Percentiles rank a stretch among this genome's conserved stretches.
Evolutionary conservation across 1,284 basidiomycete genomes (phyloP).

Genomic region (Termitomyces sp.): DNA sequence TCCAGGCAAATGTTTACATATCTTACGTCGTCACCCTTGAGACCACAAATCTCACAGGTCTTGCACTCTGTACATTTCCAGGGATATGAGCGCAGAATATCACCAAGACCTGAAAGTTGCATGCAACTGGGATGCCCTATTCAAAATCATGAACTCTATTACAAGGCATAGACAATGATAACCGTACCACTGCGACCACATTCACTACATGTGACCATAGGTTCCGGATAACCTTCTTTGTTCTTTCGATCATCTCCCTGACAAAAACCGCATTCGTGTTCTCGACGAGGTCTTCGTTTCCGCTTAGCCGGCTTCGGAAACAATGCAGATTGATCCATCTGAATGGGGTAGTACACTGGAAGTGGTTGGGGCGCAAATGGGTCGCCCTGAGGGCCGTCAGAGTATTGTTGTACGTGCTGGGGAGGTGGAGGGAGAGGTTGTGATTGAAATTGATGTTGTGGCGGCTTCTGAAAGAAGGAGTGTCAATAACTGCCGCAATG

Average conservation of each 20-base stretch:
- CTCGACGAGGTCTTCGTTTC: slow-evolving; percentile 48
- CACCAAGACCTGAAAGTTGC: slow-evolving; percentile 47
- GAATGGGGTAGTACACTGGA: slow-evolving; percentile 45
- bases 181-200: slow-evolving; percentile 50
- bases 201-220: slow-evolving; percentile 66
- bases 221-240: slow-evolving; percentile 49
- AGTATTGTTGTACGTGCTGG: slow-evolving; percentile 43
- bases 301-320: slow-evolving; percentile 44
- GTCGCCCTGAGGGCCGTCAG: slow-evolving; percentile 73
- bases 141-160: slow-evolving; percentile 2
- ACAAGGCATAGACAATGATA: slow-evolving; percentile 7
- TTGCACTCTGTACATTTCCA: slow-evolving; percentile 96
- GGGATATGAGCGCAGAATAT: slow-evolving; percentile 60
- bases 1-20: slow-evolving; percentile 6
- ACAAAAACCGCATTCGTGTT: slow-evolving; percentile 67
- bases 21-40: slow-evolving; percentile 88
- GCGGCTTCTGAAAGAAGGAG: slow-evolving; percentile 21
- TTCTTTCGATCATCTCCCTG: slow-evolving; percentile 56
- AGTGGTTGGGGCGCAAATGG: slow-evolving; percentile 66
- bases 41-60: slow-evolving; percentile 82
- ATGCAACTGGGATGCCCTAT: slow-evolving; percentile 80
- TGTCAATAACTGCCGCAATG: slow-evolving; percentile 15
- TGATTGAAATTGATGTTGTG: slow-evolving; percentile 17
- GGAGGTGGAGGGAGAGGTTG: slow-evolving; percentile 19
- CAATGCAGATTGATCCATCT: slow-evolving; percentile 33